phyloP scores from a whole-genome alignment of 768 basidiomycete species.

The Mrakia gelida region DNA sequence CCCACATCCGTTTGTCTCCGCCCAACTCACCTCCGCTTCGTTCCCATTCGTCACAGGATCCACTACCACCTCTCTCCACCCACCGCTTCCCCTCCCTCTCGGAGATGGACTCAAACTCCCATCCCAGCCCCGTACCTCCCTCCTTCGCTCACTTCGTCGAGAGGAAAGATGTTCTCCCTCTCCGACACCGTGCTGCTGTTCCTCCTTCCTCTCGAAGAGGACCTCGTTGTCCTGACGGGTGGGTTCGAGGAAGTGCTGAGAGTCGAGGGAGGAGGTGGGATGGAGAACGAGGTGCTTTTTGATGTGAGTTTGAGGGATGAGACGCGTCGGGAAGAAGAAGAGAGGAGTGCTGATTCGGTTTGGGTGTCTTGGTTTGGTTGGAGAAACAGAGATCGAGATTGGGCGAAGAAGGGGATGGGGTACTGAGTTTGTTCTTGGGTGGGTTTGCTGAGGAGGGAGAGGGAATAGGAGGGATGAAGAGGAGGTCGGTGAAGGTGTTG shows the following conservation, averaged over 20 bases:
- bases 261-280: neutral
- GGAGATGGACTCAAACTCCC: neutral
- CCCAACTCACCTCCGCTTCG: neutral
- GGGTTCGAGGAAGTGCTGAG: neutral
- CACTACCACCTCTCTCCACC: conserved; percentile 1
- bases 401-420: neutral
- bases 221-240: neutral
- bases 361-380: neutral
- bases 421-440: conserved; percentile 1
- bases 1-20: neutral
- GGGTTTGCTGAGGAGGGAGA: neutral
- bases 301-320: conserved; percentile 1
- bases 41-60: neutral
- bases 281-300: neutral
- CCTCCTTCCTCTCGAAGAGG: neutral
- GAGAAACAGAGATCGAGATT: neutral
- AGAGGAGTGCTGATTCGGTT: neutral
- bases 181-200: neutral
- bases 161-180: neutral
- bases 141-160: neutral
- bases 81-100: neutral
- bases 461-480: neutral
- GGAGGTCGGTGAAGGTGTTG: neutral
- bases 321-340: neutral
- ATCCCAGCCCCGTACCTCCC: neutral